Percentiles rank a stretch among this genome's conserved stretches.
These are phyloP conservation scores for Leavenworthia alabamica DNA, from an alignment of 345 rosid species.

Conservation along the genomic window DNA sequence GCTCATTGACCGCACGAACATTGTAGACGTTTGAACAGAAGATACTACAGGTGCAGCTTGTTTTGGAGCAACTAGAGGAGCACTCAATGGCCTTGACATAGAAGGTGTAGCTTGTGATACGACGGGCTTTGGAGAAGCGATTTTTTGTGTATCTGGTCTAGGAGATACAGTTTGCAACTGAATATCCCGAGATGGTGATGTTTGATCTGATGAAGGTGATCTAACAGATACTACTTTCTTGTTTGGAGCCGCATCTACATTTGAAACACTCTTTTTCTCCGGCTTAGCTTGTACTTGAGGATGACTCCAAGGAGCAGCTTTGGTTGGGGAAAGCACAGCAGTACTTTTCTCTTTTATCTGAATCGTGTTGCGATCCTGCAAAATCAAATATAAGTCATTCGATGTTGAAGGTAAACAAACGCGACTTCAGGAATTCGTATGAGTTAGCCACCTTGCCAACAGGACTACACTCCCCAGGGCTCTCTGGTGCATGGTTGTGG, in stretches of 20 bases:
- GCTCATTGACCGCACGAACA: constrained; percentile 68
- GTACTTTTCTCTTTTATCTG: constrained; percentile 46
- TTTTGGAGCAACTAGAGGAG: constrained; percentile 55
- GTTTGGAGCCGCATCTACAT: constrained; percentile 30
- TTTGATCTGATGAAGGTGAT: constrained; percentile 42
- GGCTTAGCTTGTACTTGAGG: constrained; percentile 37
- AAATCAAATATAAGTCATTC: neutral
- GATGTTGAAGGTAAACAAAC: neutral
- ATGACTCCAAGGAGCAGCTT: constrained; percentile 38
- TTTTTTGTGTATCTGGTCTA: constrained; percentile 46
- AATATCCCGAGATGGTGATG: constrained; percentile 22
- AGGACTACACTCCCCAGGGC: constrained; percentile 34
- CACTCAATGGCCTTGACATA: constrained; percentile 77
- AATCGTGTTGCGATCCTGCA: constrained; percentile 28
- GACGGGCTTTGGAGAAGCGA: constrained; percentile 30
- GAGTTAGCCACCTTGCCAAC: constrained; percentile 43
- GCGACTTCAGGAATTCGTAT: neutral
- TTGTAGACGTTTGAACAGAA: constrained; percentile 44
- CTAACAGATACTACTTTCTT: constrained; percentile 37
- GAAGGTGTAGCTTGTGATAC: constrained; percentile 43
- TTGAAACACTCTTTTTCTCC: constrained; percentile 35
- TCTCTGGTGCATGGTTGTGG: constrained; percentile 31
- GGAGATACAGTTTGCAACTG: constrained; percentile 31
- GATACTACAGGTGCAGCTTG: constrained; percentile 50
- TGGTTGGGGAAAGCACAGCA: constrained; percentile 41